Percentiles rank a stretch among this genome's conserved stretches.
Evolutionary conservation across 2,329 filamentous ascomycete genomes (phyloP).

Genomic region (Penicillium sp.): DNA sequence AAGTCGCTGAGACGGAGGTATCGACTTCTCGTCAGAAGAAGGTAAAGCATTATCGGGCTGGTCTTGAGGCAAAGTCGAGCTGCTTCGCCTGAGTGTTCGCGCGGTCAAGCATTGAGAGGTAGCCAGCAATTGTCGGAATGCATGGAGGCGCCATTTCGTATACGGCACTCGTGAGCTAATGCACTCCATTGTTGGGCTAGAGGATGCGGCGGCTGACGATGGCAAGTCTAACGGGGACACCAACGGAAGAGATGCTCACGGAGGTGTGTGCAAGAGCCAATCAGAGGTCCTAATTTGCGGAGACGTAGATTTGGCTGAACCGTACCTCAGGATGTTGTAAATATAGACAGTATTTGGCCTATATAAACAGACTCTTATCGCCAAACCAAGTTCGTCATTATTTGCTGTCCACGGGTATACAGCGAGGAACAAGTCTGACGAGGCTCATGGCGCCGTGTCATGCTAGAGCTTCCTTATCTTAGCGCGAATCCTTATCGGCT

Average conservation of each 20-base stretch:
- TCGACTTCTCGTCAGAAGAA: background rate
- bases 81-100: conserved; percentile 5
- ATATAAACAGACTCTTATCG: no score
- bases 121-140: conserved; percentile 25
- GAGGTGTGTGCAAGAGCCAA: conserved; percentile 12
- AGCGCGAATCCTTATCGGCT: conserved; percentile 20
- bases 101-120: background rate
- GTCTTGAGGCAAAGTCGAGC: conserved; percentile 14
- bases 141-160: conserved; percentile 34
- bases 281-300: conserved; percentile 21
- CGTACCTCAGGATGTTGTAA: background rate
- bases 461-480: conserved; percentile 16
- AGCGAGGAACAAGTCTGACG: no score
- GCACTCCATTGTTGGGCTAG: conserved; percentile 28
- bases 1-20: conserved; percentile 34
- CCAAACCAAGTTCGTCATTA: no score
- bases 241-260: conserved; percentile 10
- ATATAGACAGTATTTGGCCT: no score
- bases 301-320: background rate
- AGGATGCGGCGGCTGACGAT: background rate
- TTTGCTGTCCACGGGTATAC: no score
- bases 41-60: conserved; percentile 1
- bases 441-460: background rate
- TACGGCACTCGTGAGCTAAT: conserved; percentile 28
- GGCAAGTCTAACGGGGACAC: conserved; percentile 3